Base-by-base conservation (phyloP, 1,284 basidiomycete species). In the Tilletia setariae region DNA sequence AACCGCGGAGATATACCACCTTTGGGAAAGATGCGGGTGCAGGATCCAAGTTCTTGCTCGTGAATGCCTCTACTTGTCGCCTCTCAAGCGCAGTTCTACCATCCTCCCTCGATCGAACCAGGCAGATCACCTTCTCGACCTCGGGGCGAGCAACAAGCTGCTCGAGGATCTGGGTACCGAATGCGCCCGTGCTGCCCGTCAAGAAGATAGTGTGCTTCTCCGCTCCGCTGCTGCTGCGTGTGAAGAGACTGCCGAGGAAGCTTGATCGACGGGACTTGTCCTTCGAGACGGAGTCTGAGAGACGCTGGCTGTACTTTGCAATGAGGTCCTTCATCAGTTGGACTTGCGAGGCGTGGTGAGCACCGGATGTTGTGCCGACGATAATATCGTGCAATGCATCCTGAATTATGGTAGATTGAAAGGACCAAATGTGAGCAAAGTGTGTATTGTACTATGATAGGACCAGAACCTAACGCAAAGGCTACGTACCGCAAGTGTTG, bases 151-250 rank as follows among this genome's bases (percentile, higher is more conserved):
- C 32, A 21, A 61, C 28, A 11, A 61, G 56, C 6, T 61, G 56
- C 30, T 61, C 56, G 11, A 61, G 56, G 28, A 61, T 25, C 16
- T 19, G 19, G 4, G 56, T 61, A 3, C 56, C 56, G 32, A 61
- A 61, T 25, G 56, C 56, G 16, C 56, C 56, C 4, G 56, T 61
- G 16, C 56, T 61, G 23, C 56, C 56, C 8, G 56, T 61, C 28
- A 61, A 30, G 25, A 61, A 35, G 56, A 61, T 30, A 8, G 16
- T 21, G 28, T 19, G 35, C 32, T 40, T 30, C 25, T 61, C 7
- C 23, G 56, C 19, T 1, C 19, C 28, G 25, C 2, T 16, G 51
- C 1, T 40, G 9, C 30, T 61, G 30, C 25, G 30, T 16, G 8
- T 30, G 2, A 25, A 25, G 51, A 13, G 23, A 19, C 51, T 4